These are phyloP conservation scores for Amborella trichopoda DNA, from an alignment of 164 flowering plant species.

Conservation along the genomic window DNA sequence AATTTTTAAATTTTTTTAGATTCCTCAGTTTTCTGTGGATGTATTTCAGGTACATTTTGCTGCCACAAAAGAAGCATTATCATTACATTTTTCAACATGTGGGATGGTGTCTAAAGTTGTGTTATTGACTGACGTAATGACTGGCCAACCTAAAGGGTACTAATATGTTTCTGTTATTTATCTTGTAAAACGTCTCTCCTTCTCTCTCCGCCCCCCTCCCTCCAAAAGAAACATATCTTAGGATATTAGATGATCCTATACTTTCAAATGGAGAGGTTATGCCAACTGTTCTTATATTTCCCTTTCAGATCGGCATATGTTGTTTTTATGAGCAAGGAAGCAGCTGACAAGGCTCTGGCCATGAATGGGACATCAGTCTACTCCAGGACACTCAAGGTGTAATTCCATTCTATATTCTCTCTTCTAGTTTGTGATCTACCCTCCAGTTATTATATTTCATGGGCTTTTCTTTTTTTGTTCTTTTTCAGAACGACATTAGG, in stretches of 20 bases:
- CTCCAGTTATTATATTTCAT: too few relatives aligned
- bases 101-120: constrained; percentile 17
- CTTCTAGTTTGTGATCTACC: too few relatives aligned
- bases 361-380: constrained; percentile 26
- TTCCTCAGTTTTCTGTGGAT: constrained; percentile 6
- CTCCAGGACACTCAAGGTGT: constrained; percentile 31
- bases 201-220: too few relatives aligned
- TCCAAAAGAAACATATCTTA: too few relatives aligned
- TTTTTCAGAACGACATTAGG: too few relatives aligned
- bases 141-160: constrained; percentile 28
- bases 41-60: constrained; percentile 31
- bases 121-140: constrained; percentile 14
- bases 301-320: constrained; percentile 23
- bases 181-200: too few relatives aligned
- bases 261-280: not conserved
- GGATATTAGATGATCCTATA: not conserved
- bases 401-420: too few relatives aligned
- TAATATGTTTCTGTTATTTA: not conserved
- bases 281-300: not conserved
- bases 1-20: too few relatives aligned
- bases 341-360: constrained; percentile 28
- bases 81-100: constrained; percentile 24
- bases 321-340: constrained; percentile 21
- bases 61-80: constrained; percentile 25
- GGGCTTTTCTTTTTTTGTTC: too few relatives aligned